Evolutionary conservation across 768 basidiomycete species (phyloP).

Genomic region (Pulveroboletus sp.): DNA sequence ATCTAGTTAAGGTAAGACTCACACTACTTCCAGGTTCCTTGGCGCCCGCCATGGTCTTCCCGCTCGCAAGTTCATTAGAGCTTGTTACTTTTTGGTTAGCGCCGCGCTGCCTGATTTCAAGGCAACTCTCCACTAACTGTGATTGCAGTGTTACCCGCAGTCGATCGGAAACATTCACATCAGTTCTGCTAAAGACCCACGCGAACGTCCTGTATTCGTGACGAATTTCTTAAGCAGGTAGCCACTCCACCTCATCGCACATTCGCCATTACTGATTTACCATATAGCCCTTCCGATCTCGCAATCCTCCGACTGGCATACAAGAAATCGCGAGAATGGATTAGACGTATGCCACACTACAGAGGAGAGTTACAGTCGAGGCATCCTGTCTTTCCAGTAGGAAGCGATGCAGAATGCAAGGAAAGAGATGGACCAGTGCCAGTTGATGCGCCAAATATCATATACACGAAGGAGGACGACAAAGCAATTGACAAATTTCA

Average conservation of each 20-base stretch:
- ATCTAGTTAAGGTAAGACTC: background rate
- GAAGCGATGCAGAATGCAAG: conserved; percentile 26
- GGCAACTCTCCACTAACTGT: background rate
- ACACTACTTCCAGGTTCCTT: conserved; percentile 3
- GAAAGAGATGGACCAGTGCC: conserved; percentile 17
- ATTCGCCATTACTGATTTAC: background rate
- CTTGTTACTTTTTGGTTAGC: conserved; percentile 30
- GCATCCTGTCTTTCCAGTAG: conserved; percentile 18
- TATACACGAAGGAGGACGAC: conserved; percentile 35
- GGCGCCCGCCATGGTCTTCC: conserved; percentile 11
- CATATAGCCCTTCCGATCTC: conserved; percentile 24
- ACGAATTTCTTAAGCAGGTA: conserved; percentile 46
- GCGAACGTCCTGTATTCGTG: conserved; percentile 41
- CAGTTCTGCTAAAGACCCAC: conserved; percentile 36
- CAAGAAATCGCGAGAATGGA: conserved; percentile 26
- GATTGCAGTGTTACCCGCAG: conserved; percentile 37
- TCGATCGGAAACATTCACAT: conserved; percentile 49
- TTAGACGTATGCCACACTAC: conserved; percentile 40
- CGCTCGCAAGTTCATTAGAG: conserved; percentile 13
- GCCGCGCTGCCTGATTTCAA: background rate
- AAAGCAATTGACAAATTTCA: conserved; percentile 30
- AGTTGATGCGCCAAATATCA: conserved; percentile 28
- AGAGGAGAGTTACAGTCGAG: conserved; percentile 29
- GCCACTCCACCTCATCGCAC: conserved; percentile 4
- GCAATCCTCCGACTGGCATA: conserved; percentile 26